Evolutionary conservation across 2,329 filamentous ascomycete genomes (phyloP).

Genomic region (Alternaria brassicae): DNA sequence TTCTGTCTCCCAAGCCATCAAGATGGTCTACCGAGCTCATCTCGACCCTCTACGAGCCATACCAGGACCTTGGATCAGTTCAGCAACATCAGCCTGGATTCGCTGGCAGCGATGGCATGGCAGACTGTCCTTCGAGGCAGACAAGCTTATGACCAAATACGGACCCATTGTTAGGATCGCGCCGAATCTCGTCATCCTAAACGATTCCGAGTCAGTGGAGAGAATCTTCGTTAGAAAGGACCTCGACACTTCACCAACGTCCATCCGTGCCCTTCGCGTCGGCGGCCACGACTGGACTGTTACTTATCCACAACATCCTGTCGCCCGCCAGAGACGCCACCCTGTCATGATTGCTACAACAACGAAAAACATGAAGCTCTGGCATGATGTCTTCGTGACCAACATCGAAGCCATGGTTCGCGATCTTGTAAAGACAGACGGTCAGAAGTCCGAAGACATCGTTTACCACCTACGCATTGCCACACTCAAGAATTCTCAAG

Average conservation of each 20-base stretch:
- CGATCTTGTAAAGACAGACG: constrained; percentile 18
- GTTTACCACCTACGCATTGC: constrained; percentile 30
- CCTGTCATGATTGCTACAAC: constrained; percentile 32
- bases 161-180: constrained; percentile 29
- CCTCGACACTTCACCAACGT: constrained; percentile 27
- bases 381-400: constrained; percentile 20
- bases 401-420: constrained; percentile 28
- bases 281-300: constrained; percentile 32
- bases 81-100: constrained; percentile 26
- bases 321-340: constrained; percentile 24
- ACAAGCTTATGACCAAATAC: constrained; percentile 27
- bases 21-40: constrained; percentile 20
- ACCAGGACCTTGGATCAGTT: constrained; percentile 28
- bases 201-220: constrained; percentile 26
- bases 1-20: background rate
- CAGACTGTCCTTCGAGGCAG: constrained; percentile 25
- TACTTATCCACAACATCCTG: constrained; percentile 29
- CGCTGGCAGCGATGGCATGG: constrained; percentile 32
- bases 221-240: constrained; percentile 27
- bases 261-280: constrained; percentile 27
- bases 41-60: constrained; percentile 23
- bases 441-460: constrained; percentile 25
- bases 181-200: constrained; percentile 28
- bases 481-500: constrained; percentile 28
- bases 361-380: constrained; percentile 27